Conservation (phyloP, 139 green algal species). For the Chlorella sp. region DNA sequence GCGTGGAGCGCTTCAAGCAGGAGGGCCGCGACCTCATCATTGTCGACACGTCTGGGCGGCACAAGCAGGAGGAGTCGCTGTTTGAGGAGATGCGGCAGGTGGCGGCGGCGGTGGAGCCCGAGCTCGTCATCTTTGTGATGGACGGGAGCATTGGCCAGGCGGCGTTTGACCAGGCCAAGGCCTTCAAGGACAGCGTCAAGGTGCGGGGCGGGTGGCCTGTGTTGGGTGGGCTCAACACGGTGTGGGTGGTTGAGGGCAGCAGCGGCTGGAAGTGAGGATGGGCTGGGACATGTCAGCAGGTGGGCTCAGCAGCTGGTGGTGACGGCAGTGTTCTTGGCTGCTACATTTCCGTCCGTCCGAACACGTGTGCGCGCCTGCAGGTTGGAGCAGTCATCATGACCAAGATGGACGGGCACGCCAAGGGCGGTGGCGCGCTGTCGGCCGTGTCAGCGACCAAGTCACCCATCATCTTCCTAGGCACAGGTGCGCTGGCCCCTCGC, state of each 20-base stretch:
- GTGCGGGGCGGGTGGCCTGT: no score
- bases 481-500: constrained; percentile 39
- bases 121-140: constrained; percentile 98
- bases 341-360: no score
- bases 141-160: constrained; percentile 95
- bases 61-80: constrained; percentile 95
- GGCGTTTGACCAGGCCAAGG: constrained; percentile 94
- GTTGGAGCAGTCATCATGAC: constrained; percentile 95
- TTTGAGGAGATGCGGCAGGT: constrained; percentile 99
- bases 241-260: no score
- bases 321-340: no score
- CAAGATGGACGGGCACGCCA: constrained; percentile 98
- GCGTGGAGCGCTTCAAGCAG: constrained; percentile 85
- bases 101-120: constrained; percentile 60
- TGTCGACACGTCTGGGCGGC: constrained; percentile 92
- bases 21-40: constrained; percentile 92
- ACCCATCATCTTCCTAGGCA: constrained; percentile 96
- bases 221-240: no score
- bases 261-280: no score
- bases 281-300: no score
- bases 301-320: no score
- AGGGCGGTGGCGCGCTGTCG: constrained; percentile 90
- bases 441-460: constrained; percentile 89
- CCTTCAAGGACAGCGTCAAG: constrained; percentile 91
- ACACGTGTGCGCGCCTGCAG: no score